phyloP scores from a whole-genome alignment of 139 green algal species.

The Nannochloris sp. region DNA sequence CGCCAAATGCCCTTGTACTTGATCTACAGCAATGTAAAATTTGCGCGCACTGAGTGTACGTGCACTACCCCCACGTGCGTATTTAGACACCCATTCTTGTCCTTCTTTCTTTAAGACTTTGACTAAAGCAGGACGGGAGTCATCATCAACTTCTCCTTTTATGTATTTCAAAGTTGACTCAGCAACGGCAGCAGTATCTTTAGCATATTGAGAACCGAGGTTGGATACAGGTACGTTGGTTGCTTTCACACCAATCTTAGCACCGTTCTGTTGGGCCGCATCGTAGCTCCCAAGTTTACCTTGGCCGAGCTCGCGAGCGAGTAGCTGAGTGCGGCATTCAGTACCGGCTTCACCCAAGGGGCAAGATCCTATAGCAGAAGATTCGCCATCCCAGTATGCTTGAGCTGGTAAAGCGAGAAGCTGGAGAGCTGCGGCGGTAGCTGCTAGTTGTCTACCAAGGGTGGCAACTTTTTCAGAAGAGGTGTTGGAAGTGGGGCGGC shows the following conservation, averaged over 20 bases:
- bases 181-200: conserved; percentile 7
- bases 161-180: background rate
- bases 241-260: background rate
- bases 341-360: conserved; percentile 12
- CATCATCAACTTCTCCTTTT: background rate
- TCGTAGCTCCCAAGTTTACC: background rate
- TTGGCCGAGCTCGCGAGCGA: background rate
- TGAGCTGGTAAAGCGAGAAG: background rate
- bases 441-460: background rate
- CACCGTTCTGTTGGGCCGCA: background rate
- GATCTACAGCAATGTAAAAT: conserved; percentile 51
- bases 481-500: background rate
- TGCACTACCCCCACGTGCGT: conserved; percentile 43
- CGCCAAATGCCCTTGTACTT: conserved; percentile 38
- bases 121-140: conserved; percentile 1
- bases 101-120: conserved; percentile 42
- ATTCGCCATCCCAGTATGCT: conserved; percentile 20
- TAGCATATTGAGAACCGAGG: background rate
- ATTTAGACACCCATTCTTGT: conserved; percentile 36
- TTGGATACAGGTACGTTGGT: conserved; percentile 8
- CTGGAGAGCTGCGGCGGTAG: background rate
- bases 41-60: conserved; percentile 36
- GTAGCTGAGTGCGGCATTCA: conserved; percentile 20
- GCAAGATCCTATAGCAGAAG: conserved; percentile 20
- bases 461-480: too few relatives aligned